Conservation (phyloP, 1,139 yeast species). For the Suhomyces guaymorum region DNA sequence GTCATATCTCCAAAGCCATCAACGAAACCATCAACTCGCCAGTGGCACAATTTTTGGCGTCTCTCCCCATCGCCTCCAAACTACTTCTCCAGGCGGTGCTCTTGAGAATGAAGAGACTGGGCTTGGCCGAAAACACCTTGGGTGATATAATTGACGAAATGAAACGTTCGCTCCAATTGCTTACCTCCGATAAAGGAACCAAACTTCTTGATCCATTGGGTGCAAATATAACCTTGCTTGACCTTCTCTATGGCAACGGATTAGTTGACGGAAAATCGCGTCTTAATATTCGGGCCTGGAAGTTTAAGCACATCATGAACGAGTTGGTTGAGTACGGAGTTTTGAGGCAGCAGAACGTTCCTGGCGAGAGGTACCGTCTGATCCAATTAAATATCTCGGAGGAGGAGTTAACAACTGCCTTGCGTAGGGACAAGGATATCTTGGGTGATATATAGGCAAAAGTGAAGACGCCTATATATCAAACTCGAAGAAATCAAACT, state of each 20-base stretch:
- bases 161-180: slow-evolving; percentile 38
- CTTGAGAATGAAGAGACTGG: slow-evolving; percentile 64
- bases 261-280: too few species aligned
- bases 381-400: slow-evolving; percentile 68
- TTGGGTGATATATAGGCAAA: slow-evolving; percentile 10
- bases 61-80: slow-evolving; percentile 69
- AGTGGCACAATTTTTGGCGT: slow-evolving; percentile 54
- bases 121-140: slow-evolving; percentile 67
- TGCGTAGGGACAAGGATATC: slow-evolving; percentile 52
- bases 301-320: slow-evolving; percentile 55
- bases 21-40: slow-evolving; percentile 81
- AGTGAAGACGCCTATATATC: not conserved
- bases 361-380: slow-evolving; percentile 66
- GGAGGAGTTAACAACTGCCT: slow-evolving; percentile 64
- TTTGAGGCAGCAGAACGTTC: slow-evolving; percentile 61
- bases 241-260: slow-evolving; percentile 33
- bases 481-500: too few species aligned
- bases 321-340: slow-evolving; percentile 82
- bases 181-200: slow-evolving; percentile 25
- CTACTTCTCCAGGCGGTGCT: slow-evolving; percentile 68
- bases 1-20: slow-evolving; percentile 52
- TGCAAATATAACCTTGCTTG: slow-evolving; percentile 20
- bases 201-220: slow-evolving; percentile 19
- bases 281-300: slow-evolving; percentile 36
- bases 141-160: slow-evolving; percentile 83